A percentile compares a stretch with the other conserved stretches of the same genome.
phyloP scores from a whole-genome alignment of 176 grass and related monocot species.

The Calamus simplicifolius region DNA sequence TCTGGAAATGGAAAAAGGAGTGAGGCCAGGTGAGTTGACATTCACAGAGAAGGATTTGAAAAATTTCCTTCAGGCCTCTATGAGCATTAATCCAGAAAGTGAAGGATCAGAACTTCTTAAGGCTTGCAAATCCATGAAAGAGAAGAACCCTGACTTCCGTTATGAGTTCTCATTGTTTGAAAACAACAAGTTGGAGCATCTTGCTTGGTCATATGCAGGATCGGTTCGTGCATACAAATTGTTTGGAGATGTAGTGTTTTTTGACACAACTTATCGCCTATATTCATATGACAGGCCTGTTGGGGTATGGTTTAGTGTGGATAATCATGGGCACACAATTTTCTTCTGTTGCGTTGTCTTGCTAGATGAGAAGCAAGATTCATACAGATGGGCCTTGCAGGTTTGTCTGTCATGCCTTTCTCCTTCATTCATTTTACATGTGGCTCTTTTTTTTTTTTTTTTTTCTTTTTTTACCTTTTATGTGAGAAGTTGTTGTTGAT shows the following conservation, averaged over 20 bases:
- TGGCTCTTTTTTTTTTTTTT: not conserved
- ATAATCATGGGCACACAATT: conserved; percentile 36
- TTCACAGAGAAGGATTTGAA: conserved; percentile 34
- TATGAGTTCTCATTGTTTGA: conserved; percentile 30
- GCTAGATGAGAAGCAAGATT: conserved; percentile 27
- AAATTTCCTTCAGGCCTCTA: conserved; percentile 39
- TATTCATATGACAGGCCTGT: conserved; percentile 35
- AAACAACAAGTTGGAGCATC: conserved; percentile 37
- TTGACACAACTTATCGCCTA: conserved; percentile 28
- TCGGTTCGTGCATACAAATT: conserved; percentile 30
- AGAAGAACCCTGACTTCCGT: conserved; percentile 36
- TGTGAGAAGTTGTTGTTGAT: too few species aligned
- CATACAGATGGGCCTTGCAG: conserved; percentile 45
- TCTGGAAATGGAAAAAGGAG: conserved; percentile 39
- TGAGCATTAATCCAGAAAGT: conserved; percentile 29
- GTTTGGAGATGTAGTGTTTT: conserved; percentile 44
- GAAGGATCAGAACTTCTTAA: conserved; percentile 42
- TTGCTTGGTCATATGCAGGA: conserved; percentile 40
- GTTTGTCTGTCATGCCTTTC: conserved; percentile 7
- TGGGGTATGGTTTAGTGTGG: conserved; percentile 38
- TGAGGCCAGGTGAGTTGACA: conserved; percentile 27
- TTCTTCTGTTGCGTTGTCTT: conserved; percentile 47
- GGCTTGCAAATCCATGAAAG: conserved; percentile 33
- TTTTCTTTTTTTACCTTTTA: not conserved
- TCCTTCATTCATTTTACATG: not conserved